Evolutionary conservation across 768 basidiomycete genomes (phyloP).

Genomic region (Coprinopsis strossmayeri): DNA sequence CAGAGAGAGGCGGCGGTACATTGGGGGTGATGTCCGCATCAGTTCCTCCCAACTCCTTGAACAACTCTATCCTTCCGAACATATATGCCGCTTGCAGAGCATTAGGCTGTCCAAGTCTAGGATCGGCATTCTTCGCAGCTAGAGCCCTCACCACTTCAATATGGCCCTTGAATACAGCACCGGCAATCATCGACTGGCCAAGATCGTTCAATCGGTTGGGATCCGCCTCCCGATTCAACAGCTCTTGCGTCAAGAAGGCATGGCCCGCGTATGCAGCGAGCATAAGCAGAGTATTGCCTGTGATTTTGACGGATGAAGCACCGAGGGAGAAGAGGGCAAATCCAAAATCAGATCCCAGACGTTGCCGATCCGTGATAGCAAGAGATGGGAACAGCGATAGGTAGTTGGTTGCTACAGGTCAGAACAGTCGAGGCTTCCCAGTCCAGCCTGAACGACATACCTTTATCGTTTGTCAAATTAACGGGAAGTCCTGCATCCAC

Average conservation of each 20-base stretch:
- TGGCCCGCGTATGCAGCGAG: constrained; percentile 72
- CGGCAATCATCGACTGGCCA: constrained; percentile 68
- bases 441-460: constrained; percentile 21
- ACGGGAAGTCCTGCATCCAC: constrained; percentile 63
- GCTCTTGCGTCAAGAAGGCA: constrained; percentile 39
- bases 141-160: constrained; percentile 57
- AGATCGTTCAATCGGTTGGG: constrained; percentile 65
- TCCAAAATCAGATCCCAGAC: background rate
- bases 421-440: background rate
- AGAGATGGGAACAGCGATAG: background rate
- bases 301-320: background rate
- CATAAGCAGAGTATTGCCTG: constrained; percentile 78
- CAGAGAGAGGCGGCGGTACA: constrained; percentile 26
- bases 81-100: constrained; percentile 66
- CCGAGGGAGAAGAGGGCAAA: background rate
- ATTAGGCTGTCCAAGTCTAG: constrained; percentile 56
- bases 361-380: background rate
- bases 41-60: constrained; percentile 50
- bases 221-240: constrained; percentile 55
- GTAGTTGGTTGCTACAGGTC: background rate
- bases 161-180: constrained; percentile 71
- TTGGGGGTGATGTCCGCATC: constrained; percentile 44
- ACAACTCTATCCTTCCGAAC: constrained; percentile 53
- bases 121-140: constrained; percentile 52
- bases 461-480: constrained; percentile 70